These are phyloP conservation scores for Termitomyces sp. DNA, from an alignment of 768 basidiomycete genomes.

Conservation along the genomic window DNA sequence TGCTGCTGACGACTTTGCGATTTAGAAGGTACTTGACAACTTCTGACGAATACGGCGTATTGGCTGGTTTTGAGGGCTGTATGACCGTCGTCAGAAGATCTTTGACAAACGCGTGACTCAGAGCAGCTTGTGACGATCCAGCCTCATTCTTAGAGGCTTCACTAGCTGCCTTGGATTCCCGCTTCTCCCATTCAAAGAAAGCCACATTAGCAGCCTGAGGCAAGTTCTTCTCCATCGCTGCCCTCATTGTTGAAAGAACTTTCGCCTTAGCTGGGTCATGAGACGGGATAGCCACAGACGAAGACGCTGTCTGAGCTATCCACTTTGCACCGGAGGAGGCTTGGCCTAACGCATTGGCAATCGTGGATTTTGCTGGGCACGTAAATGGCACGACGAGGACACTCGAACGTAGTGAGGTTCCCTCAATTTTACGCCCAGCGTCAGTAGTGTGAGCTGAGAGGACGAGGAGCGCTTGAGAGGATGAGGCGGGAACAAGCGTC, in stretches of 20 bases:
- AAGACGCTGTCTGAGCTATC: slow-evolving; percentile 4
- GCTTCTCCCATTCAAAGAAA: slow-evolving; percentile 60
- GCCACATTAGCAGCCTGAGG: slow-evolving; percentile 51
- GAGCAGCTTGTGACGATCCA: background rate
- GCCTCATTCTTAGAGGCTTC: background rate
- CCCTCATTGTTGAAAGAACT: slow-evolving; percentile 20
- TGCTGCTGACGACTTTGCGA: slow-evolving; percentile 48
- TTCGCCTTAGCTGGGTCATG: slow-evolving; percentile 16
- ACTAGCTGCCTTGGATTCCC: slow-evolving; percentile 22
- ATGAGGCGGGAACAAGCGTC: slow-evolving; percentile 26
- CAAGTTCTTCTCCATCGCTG: slow-evolving; percentile 26
- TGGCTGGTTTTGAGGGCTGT: slow-evolving; percentile 32
- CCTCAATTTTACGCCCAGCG: slow-evolving; percentile 16
- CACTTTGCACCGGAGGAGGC: slow-evolving; percentile 14
- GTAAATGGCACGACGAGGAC: slow-evolving; percentile 58
- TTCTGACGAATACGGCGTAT: slow-evolving; percentile 49
- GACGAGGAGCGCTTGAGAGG: slow-evolving; percentile 50
- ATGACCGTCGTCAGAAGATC: slow-evolving; percentile 51
- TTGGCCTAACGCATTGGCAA: slow-evolving; percentile 30
- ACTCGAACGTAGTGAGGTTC: slow-evolving; percentile 38
- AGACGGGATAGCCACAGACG: background rate
- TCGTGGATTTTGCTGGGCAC: slow-evolving; percentile 51
- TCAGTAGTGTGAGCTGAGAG: slow-evolving; percentile 33
- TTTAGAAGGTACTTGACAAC: slow-evolving; percentile 57
- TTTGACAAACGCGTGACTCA: slow-evolving; percentile 54